phyloP scores from a whole-genome alignment of 2,329 filamentous ascomycete species.

The Colletotrichum sp. region DNA sequence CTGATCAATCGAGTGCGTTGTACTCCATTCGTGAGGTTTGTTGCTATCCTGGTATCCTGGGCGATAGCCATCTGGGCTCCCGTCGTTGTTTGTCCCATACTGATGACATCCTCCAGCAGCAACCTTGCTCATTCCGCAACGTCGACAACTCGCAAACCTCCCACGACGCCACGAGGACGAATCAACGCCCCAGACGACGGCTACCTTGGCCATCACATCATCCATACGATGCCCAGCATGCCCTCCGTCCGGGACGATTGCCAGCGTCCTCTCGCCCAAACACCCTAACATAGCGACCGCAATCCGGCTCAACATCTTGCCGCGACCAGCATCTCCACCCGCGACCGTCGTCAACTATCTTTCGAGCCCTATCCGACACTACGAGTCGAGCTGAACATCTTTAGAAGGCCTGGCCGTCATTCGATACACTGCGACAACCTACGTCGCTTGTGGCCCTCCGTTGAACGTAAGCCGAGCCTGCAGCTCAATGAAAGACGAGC shows the following conservation, averaged over 20 bases:
- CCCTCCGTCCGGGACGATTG: background rate
- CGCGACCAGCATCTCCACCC: background rate
- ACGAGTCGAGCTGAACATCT: background rate
- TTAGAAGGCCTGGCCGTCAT: background rate
- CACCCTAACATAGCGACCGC: background rate
- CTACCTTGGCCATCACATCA: background rate
- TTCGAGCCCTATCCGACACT: background rate
- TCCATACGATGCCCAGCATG: background rate
- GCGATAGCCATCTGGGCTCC: background rate
- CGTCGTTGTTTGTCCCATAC: background rate
- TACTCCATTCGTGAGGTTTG: background rate
- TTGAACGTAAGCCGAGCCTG: background rate
- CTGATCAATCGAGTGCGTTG: background rate
- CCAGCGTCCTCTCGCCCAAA: background rate
- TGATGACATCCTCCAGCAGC: background rate
- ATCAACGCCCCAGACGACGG: background rate
- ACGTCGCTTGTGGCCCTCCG: background rate
- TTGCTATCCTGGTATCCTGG: background rate
- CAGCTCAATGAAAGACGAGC: background rate
- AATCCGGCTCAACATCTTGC: background rate
- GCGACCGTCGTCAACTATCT: background rate
- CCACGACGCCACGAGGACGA: background rate
- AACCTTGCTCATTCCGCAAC: background rate
- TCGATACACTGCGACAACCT: background rate
- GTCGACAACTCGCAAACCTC: background rate